These are phyloP conservation scores for Penicillium sp. DNA, from an alignment of 2,329 filamentous ascomycete species.

Conservation along the genomic window DNA sequence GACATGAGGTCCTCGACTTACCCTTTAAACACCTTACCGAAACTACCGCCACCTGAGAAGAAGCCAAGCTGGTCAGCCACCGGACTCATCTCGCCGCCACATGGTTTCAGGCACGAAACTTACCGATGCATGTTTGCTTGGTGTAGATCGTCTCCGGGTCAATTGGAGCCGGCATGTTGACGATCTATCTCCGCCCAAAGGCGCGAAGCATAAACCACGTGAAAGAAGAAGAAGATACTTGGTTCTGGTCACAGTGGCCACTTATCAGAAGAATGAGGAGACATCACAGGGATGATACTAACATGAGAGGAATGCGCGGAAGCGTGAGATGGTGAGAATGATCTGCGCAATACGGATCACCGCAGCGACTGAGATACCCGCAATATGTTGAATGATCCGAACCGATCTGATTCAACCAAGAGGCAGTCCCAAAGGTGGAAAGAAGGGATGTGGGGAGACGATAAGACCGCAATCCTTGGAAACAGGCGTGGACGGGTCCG, in stretches of 20 bases:
- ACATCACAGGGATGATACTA: too few species aligned
- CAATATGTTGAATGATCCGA: too few species aligned
- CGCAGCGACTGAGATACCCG: too few species aligned
- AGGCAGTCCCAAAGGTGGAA: too few species aligned
- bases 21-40: conserved; percentile 99
- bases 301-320: too few species aligned
- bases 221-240: not conserved
- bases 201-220: not conserved
- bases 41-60: conserved; percentile 81
- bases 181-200: conserved; percentile 7
- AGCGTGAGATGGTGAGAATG: too few species aligned
- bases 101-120: conserved; percentile 24
- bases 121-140: conserved; percentile 87
- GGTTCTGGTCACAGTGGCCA: not conserved
- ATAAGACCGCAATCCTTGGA: too few species aligned
- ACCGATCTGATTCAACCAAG: too few species aligned
- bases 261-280: not conserved
- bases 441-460: too few species aligned
- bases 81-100: not conserved
- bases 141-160: conserved; percentile 93
- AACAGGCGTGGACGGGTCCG: too few species aligned
- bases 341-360: too few species aligned
- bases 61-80: not conserved
- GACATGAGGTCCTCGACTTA: conserved; percentile 43
- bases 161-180: conserved; percentile 54